A percentile compares a stretch with the other conserved stretches of the same genome.
Conservation (phyloP, 495 filamentous ascomycete species). For the Collariella sp. region DNA sequence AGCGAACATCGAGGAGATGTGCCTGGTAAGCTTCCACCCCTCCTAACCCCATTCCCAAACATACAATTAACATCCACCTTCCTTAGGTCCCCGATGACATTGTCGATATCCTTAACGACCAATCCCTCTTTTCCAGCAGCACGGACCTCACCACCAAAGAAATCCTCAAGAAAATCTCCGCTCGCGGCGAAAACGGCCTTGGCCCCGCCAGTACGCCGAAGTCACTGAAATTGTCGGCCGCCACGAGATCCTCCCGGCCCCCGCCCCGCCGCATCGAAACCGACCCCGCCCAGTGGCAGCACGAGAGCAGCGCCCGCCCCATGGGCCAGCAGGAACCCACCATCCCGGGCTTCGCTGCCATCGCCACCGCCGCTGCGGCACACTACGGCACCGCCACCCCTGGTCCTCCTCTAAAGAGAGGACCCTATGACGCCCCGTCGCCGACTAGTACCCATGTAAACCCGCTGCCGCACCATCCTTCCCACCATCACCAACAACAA, state of each 20-base stretch:
- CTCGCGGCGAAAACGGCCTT: slow-evolving; percentile 51
- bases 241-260: slow-evolving; percentile 39
- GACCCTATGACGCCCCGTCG: slow-evolving; percentile 25
- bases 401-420: slow-evolving; percentile 35
- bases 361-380: slow-evolving; percentile 6
- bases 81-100: slow-evolving; percentile 84
- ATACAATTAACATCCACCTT: slow-evolving; percentile 19
- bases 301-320: slow-evolving; percentile 72
- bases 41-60: neutral
- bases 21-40: slow-evolving; percentile 57
- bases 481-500: too few relatives aligned
- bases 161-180: slow-evolving; percentile 81
- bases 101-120: slow-evolving; percentile 74
- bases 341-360: neutral
- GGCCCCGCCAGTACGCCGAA: slow-evolving; percentile 48
- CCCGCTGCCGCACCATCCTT: too few relatives aligned
- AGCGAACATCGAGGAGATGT: slow-evolving; percentile 90
- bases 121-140: slow-evolving; percentile 65
- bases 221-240: slow-evolving; percentile 46
- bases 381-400: slow-evolving; percentile 32
- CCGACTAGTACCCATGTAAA: too few relatives aligned
- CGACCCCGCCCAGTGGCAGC: slow-evolving; percentile 68
- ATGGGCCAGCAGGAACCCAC: slow-evolving; percentile 53
- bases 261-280: slow-evolving; percentile 58
- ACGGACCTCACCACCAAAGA: slow-evolving; percentile 93